Conservation (phyloP, 225 moss, liverwort and hornwort genomes). For the Polytrichum formosum region DNA sequence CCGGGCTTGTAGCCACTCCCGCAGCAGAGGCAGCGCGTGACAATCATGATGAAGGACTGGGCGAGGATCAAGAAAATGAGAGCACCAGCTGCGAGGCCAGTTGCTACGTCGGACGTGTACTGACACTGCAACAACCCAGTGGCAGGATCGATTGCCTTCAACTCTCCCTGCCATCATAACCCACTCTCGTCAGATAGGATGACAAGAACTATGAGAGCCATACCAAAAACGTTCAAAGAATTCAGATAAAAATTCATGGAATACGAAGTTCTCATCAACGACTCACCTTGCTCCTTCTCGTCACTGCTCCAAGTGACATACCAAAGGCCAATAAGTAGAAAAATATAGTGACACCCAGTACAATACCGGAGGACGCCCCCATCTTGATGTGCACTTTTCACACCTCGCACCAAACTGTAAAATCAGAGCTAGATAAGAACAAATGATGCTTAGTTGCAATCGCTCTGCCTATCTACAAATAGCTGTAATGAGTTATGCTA, state of each 20-base stretch:
- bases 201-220: background rate
- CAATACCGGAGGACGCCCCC: conserved; percentile 13
- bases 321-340: conserved; percentile 32
- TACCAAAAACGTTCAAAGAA: too few species aligned
- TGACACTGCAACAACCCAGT: conserved; percentile 22
- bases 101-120: conserved; percentile 42
- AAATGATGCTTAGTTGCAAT: too few species aligned
- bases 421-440: too few species aligned
- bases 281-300: conserved; percentile 36
- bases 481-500: too few species aligned
- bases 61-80: conserved; percentile 39
- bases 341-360: conserved; percentile 26
- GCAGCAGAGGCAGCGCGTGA: conserved; percentile 56
- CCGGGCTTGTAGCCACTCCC: conserved; percentile 53
- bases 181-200: background rate
- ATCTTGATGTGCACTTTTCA: conserved; percentile 8
- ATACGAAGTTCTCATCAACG: background rate
- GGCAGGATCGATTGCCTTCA: conserved; percentile 13
- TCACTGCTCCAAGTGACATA: conserved; percentile 35
- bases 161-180: conserved; percentile 1
- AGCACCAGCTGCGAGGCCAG: conserved; percentile 44
- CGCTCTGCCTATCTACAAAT: too few species aligned
- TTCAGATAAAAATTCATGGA: too few species aligned
- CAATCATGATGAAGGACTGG: conserved; percentile 45
- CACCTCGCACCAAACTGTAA: background rate